These are phyloP conservation scores for Fennellomyces sp. DNA, from an alignment of 371 early-diverging fungal genomes.

Conservation along the genomic window DNA sequence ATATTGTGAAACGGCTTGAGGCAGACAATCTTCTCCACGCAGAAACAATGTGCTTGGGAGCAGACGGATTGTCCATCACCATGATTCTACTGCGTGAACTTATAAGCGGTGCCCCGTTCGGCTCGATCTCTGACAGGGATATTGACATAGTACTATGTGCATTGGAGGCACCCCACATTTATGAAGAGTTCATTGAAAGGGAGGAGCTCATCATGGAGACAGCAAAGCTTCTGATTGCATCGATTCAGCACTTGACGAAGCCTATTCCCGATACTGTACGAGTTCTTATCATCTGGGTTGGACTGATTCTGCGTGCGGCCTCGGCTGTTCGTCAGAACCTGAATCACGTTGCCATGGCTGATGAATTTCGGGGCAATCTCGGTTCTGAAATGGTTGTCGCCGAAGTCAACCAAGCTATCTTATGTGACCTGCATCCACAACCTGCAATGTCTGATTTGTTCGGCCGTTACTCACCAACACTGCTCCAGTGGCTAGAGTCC, in stretches of 20 bases:
- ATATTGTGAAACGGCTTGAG: background rate
- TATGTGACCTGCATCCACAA: background rate
- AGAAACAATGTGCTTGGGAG: slow-evolving; percentile 4
- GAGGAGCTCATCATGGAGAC: background rate
- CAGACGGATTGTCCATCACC: background rate
- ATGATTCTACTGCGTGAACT: background rate
- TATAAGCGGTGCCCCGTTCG: background rate
- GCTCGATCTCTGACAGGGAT: background rate
- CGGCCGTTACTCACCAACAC: background rate
- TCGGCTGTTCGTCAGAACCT: background rate
- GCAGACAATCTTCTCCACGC: slow-evolving; percentile 2
- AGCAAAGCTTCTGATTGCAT: background rate
- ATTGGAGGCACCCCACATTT: background rate
- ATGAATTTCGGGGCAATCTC: background rate
- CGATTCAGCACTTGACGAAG: background rate
- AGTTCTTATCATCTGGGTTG: background rate
- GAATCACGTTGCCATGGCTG: background rate
- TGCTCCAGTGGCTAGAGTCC: background rate
- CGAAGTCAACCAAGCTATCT: background rate
- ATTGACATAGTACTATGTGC: background rate
- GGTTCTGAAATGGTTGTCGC: background rate
- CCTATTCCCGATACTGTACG: background rate
- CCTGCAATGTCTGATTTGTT: background rate
- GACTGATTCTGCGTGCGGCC: background rate
- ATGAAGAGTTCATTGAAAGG: background rate